Evolutionary conservation across 768 basidiomycete genomes (phyloP), one percentile per base, ranked within the genome.

Genomic region (Phanerochaete sordida): DNA sequence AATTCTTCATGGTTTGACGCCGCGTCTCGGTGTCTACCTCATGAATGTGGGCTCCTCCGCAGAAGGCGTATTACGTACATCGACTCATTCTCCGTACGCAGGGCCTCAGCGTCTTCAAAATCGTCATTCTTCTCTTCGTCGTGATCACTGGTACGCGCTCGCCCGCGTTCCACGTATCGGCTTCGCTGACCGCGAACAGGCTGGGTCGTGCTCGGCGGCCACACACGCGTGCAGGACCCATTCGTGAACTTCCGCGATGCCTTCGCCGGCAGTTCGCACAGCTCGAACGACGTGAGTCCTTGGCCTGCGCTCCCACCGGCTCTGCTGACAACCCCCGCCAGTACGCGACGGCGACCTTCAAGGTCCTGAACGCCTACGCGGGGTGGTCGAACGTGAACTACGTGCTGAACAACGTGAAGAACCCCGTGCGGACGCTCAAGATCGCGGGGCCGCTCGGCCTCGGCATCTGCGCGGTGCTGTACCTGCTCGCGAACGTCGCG

Each of bases 331-430:
- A 33, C 8, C 44, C 2, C 5, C 24, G 43, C n/a, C 54, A 84
- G 84, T 86, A 84, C 57, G 84, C 83, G 0, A 83, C 84, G 0
- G 84, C 82, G 2, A 84, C 77, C 0, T 84, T 83, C 77, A 84
- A 85, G 61, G 81, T 86, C 26, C 70, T 85, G 24, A 74, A 75
- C 56, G 67, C 78, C 1, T 81, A 78, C 58, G 46, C 67, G 1
- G 84, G 84, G 5, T 84, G 84, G 84, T 80, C 80, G 1, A 81
- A 79, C 47, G 79, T 81, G 26, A 84, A 84, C 64, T 83, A 82
- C 56, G 84, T 85, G 6, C 69, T 86, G 58, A 85, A 84, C 70
- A 83, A 85, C 11, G 83, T 86, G 55, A 80, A 79, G 62, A 73
- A 85, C 63, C 84, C 84, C 0, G 75, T 84, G 1, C 77, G 81